These are phyloP conservation scores for Ceratonia siliqua DNA, from an alignment of 306 rosid genomes.

Conservation along the genomic window DNA sequence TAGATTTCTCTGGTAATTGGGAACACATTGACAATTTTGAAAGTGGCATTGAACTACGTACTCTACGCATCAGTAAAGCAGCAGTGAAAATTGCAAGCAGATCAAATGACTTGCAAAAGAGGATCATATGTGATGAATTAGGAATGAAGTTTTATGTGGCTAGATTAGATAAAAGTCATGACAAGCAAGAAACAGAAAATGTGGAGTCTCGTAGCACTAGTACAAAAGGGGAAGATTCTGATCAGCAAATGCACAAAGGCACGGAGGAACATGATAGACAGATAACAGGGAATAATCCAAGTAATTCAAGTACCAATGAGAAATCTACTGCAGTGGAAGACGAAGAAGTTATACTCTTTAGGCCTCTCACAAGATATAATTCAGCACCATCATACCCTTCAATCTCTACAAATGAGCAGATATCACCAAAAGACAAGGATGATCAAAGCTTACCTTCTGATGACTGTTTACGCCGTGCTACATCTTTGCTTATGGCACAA, in stretches of 20 bases:
- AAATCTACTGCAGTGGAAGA: constrained; percentile 58
- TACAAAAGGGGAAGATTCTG: constrained; percentile 31
- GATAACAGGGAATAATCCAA: constrained; percentile 26
- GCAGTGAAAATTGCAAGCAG: constrained; percentile 62
- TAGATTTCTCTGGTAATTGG: constrained; percentile 63
- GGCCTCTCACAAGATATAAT: constrained; percentile 79
- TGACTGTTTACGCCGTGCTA: constrained; percentile 86
- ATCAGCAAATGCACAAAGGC: constrained; percentile 28
- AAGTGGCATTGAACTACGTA: constrained; percentile 57
- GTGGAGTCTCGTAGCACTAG: constrained; percentile 23
- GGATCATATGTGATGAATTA: constrained; percentile 54
- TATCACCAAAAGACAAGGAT: constrained; percentile 49
- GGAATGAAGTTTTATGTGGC: constrained; percentile 34
- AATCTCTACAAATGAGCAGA: constrained; percentile 29
- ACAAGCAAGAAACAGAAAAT: constrained; percentile 40
- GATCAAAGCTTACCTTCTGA: constrained; percentile 51
- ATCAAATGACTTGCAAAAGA: constrained; percentile 52
- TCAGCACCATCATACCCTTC: constrained; percentile 70
- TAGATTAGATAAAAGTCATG: constrained; percentile 44
- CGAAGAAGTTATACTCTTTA: constrained; percentile 93
- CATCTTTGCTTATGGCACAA: constrained; percentile 85
- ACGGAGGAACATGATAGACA: constrained; percentile 34
- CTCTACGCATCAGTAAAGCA: constrained; percentile 58
- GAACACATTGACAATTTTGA: constrained; percentile 55
- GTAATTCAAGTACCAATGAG: constrained; percentile 31